These are phyloP conservation scores for Verticillium nonalfalfae DNA, from an alignment of 2,329 filamentous ascomycete genomes.

Conservation along the genomic window DNA sequence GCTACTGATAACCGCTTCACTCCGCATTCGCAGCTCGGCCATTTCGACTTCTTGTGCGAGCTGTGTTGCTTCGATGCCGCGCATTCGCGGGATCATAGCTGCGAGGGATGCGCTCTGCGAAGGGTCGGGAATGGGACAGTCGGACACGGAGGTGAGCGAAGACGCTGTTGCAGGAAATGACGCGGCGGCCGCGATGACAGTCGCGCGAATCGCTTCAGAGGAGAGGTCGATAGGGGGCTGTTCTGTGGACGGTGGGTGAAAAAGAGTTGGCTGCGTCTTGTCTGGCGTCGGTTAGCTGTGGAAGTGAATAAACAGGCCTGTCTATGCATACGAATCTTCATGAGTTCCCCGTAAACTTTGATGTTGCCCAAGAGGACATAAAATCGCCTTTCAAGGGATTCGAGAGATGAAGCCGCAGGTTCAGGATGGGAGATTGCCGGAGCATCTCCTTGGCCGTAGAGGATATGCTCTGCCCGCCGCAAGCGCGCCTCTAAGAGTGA, in stretches of 20 bases:
- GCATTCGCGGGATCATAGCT: slow-evolving; percentile 54
- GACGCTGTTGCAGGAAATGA: slow-evolving; percentile 51
- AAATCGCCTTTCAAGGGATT: slow-evolving; percentile 49
- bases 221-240: slow-evolving; percentile 46
- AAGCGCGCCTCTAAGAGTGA: slow-evolving; percentile 53
- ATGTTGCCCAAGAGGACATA: slow-evolving; percentile 40
- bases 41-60: slow-evolving; percentile 56
- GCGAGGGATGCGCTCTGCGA: slow-evolving; percentile 49
- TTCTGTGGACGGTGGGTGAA: slow-evolving; percentile 38
- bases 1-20: slow-evolving; percentile 52
- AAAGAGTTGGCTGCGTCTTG: slow-evolving; percentile 46
- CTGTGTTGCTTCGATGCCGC: slow-evolving; percentile 53
- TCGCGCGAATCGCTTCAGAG: slow-evolving; percentile 43
- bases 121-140: slow-evolving; percentile 51
- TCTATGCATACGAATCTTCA: slow-evolving; percentile 51
- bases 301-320: background rate
- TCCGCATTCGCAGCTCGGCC: slow-evolving; percentile 55
- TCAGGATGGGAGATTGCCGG: background rate
- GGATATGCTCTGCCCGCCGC: slow-evolving; percentile 50
- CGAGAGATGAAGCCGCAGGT: slow-evolving; percentile 31
- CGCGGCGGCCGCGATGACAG: slow-evolving; percentile 50
- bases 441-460: slow-evolving; percentile 33
- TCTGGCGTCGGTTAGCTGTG: slow-evolving; percentile 27
- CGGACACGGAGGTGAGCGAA: slow-evolving; percentile 47
- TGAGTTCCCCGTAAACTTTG: slow-evolving; percentile 52